A percentile compares a stretch with the other conserved stretches of the same genome.
phyloP scores from a whole-genome alignment of 495 filamentous ascomycete species.

The Podospora appendiculata region DNA sequence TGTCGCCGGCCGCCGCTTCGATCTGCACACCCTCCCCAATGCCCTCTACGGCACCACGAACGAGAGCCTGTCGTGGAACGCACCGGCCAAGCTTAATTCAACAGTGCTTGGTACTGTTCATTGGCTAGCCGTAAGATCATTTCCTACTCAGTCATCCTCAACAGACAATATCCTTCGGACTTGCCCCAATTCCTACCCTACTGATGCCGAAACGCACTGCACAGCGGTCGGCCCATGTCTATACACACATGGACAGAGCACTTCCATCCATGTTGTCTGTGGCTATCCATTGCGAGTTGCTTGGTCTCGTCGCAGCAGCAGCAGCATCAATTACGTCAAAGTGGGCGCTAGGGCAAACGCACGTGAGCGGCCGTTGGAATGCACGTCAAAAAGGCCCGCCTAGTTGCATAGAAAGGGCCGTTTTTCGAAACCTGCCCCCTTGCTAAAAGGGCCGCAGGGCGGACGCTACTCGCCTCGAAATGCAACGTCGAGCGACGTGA shows the following conservation, averaged over 20 bases:
- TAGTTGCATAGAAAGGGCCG: too few relatives aligned
- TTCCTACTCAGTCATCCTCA: conserved; percentile 1
- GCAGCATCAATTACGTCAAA: too few relatives aligned
- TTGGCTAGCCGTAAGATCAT: conserved; percentile 2
- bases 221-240: background rate
- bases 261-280: too few relatives aligned
- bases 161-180: background rate
- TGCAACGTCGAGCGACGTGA: background rate
- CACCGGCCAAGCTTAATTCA: conserved; percentile 13
- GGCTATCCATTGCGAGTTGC: too few relatives aligned
- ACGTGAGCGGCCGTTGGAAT: too few relatives aligned
- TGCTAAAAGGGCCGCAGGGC: background rate
- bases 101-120: background rate
- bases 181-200: background rate
- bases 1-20: too few relatives aligned
- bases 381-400: too few relatives aligned
- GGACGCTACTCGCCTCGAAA: background rate
- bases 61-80: conserved; percentile 5
- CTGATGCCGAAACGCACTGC: background rate
- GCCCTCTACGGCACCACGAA: background rate
- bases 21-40: background rate
- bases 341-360: too few relatives aligned
- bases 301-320: too few relatives aligned
- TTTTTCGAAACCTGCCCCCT: too few relatives aligned
- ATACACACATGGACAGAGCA: background rate